Percentiles rank a stretch among this genome's conserved stretches.
Evolutionary conservation across 768 basidiomycete species (phyloP).

Genomic region (Sutorius australiensis): DNA sequence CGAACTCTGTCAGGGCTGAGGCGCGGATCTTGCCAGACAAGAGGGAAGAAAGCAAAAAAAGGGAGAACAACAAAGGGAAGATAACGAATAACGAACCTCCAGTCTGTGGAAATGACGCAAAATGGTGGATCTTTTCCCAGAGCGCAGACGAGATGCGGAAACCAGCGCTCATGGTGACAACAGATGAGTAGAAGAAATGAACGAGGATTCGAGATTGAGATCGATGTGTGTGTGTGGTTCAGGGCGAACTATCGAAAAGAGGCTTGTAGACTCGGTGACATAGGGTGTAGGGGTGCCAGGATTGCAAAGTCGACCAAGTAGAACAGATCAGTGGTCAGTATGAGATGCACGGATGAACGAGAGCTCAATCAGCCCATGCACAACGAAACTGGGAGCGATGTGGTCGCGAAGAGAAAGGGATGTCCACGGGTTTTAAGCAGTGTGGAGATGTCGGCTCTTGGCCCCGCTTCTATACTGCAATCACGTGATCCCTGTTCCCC

Average conservation of each 20-base stretch:
- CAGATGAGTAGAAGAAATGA: neutral
- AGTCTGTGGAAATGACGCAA: constrained; percentile 89
- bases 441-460: constrained; percentile 9
- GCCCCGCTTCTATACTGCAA: constrained; percentile 1
- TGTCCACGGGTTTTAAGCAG: constrained; percentile 1
- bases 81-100: constrained; percentile 54
- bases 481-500: constrained; percentile 12
- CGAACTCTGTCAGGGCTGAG: neutral
- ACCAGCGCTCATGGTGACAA: constrained; percentile 33
- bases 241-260: constrained; percentile 13
- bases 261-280: constrained; percentile 10
- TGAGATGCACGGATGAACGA: neutral
- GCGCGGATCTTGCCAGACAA: neutral
- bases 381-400: neutral
- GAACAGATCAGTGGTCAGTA: neutral
- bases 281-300: constrained; percentile 23
- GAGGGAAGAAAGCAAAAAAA: neutral
- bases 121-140: constrained; percentile 90
- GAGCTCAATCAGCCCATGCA: constrained; percentile 22
- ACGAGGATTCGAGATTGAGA: neutral
- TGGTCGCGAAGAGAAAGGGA: neutral
- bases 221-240: neutral
- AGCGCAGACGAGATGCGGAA: constrained; percentile 74
- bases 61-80: neutral
- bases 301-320: neutral